Percentiles rank a stretch among this genome's conserved stretches.
These are phyloP conservation scores for Puccinia triticina DNA, from an alignment of 1,284 basidiomycete genomes.

Conservation along the genomic window DNA sequence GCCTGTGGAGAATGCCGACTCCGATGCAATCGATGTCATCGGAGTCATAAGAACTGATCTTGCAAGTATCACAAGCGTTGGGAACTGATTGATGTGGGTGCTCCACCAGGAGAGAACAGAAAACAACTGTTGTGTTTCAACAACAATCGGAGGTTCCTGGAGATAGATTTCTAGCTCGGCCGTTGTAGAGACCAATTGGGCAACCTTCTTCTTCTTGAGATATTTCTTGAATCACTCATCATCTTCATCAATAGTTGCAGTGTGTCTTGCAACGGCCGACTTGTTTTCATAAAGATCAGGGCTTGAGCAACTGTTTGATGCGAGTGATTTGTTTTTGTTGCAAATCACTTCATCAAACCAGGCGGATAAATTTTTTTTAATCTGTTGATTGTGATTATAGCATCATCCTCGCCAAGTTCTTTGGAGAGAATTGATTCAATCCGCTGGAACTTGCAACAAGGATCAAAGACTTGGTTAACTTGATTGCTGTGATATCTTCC, in stretches of 20 bases:
- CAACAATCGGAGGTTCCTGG: neutral
- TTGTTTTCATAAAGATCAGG: no score
- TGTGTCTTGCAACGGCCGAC: no score
- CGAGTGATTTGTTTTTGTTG: no score
- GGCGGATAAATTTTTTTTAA: neutral
- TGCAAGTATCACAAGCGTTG: neutral
- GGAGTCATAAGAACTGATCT: neutral
- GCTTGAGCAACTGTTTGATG: no score
- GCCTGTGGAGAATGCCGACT: no score
- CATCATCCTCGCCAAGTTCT: neutral
- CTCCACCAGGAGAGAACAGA: neutral
- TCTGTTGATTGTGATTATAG: neutral
- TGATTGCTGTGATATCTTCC: neutral
- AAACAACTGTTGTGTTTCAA: neutral
- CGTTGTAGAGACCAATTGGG: neutral
- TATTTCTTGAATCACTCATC: no score
- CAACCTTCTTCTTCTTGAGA: no score
- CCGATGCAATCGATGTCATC: conserved; percentile 14
- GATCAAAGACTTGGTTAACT: neutral
- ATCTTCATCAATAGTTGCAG: no score
- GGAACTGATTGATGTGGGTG: neutral
- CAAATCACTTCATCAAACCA: neutral
- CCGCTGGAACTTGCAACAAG: neutral
- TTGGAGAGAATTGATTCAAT: neutral
- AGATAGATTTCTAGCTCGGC: neutral